A percentile compares a stretch with the other conserved stretches of the same genome.
These are phyloP conservation scores for Blastobotrys robertii DNA, from an alignment of 805 yeast genomes.

Conservation along the genomic window DNA sequence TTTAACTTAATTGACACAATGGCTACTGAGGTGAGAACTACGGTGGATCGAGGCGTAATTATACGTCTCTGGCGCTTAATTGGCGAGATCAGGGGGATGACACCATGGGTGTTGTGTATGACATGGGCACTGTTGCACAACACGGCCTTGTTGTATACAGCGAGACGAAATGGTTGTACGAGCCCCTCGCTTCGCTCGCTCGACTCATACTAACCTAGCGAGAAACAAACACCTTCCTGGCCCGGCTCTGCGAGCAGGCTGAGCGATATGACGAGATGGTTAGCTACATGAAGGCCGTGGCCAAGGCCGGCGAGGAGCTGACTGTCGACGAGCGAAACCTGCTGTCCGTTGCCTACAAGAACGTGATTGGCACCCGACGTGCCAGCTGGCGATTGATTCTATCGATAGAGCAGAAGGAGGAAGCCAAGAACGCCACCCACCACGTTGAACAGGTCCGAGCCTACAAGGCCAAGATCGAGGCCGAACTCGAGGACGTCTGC, in stretches of 20 bases:
- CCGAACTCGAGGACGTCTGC: constrained; percentile 89
- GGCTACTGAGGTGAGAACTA: constrained; percentile 6
- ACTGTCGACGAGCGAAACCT: constrained; percentile 97
- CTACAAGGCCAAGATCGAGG: constrained; percentile 92
- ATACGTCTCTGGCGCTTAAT: not conserved
- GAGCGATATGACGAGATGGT: constrained; percentile 99
- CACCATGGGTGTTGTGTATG: not conserved
- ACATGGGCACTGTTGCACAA: too few species aligned
- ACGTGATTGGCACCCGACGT: constrained; percentile 98
- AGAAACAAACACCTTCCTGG: constrained; percentile 96
- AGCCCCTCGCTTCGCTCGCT: too few species aligned
- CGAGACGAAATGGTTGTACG: not conserved
- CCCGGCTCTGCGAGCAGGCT: constrained; percentile 98
- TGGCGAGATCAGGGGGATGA: not conserved
- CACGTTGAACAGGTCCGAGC: constrained; percentile 89
- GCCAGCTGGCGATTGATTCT: constrained; percentile 99
- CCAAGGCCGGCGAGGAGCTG: constrained; percentile 57
- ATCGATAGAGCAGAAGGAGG: constrained; percentile 98
- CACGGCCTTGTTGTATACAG: too few species aligned
- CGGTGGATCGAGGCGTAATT: not conserved
- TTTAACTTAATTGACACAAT: constrained; percentile 1
- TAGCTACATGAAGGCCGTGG: constrained; percentile 95
- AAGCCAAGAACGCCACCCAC: constrained; percentile 84
- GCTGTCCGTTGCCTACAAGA: constrained; percentile 95
- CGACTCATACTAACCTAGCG: constrained; percentile 6